A percentile compares a stretch with the other conserved stretches of the same genome.
These are phyloP conservation scores for Rhodosporidiobolus sp. DNA, from an alignment of 768 basidiomycete genomes.

Conservation along the genomic window DNA sequence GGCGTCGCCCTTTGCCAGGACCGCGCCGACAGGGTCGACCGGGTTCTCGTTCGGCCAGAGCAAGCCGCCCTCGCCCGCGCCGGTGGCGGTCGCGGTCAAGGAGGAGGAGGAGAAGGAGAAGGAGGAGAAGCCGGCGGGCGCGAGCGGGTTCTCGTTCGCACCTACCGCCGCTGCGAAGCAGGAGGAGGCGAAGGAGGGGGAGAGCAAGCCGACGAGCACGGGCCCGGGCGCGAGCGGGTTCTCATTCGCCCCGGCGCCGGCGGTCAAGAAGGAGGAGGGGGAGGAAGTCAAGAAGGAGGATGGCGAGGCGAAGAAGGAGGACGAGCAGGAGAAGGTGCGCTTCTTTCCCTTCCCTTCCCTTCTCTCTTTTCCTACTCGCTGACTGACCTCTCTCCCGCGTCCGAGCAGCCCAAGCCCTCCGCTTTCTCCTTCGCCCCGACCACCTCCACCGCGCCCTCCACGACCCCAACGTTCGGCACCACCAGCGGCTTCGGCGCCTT, in stretches of 20 bases:
- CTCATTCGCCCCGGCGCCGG: slow-evolving; percentile 4
- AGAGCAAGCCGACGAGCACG: no score
- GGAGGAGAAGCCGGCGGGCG: no score
- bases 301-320: background rate
- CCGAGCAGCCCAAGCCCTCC: background rate
- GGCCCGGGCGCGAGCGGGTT: no score
- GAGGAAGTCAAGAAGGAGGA: background rate
- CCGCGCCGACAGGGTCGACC: background rate
- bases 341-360: background rate
- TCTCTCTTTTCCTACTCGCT: no score
- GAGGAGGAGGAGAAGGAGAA: background rate
- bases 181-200: background rate
- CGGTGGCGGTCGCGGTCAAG: no score
- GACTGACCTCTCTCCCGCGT: background rate
- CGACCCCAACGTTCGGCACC: slow-evolving; percentile 5
- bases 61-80: no score
- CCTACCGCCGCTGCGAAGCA: background rate
- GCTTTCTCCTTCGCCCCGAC: slow-evolving; percentile 1
- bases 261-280: background rate
- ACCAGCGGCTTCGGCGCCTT: slow-evolving; percentile 12
- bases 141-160: no score
- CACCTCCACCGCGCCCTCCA: background rate
- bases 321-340: background rate
- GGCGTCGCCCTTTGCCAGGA: background rate
- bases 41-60: background rate